A percentile compares a stretch with the other conserved stretches of the same genome.
phyloP scores from a whole-genome alignment of 768 basidiomycete species.

The Auriscalpium orientale region DNA sequence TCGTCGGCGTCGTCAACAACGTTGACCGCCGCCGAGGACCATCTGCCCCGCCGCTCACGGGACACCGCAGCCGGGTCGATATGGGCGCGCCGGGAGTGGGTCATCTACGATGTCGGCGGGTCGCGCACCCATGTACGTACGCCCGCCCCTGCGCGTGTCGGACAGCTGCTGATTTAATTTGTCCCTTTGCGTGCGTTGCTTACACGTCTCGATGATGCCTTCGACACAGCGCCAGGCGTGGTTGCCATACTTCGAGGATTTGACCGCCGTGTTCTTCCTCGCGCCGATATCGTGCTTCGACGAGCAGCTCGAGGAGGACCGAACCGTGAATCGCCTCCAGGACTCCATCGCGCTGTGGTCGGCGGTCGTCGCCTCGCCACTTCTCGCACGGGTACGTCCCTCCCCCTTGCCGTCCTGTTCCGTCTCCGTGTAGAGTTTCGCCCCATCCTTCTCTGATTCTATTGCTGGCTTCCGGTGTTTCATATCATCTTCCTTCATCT shows the following conservation, averaged over 20 bases:
- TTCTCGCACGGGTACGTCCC: constrained; percentile 45
- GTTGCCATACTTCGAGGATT: constrained; percentile 75
- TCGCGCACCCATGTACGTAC: background rate
- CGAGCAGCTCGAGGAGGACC: constrained; percentile 63
- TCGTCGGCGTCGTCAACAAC: no score
- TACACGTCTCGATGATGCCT: background rate
- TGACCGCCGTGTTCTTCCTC: constrained; percentile 73
- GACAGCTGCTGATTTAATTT: no score
- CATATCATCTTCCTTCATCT: no score
- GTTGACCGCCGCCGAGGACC: background rate
- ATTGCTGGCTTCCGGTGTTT: no score
- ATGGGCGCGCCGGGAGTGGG: constrained; percentile 43
- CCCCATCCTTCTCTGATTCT: no score
- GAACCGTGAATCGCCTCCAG: constrained; percentile 61
- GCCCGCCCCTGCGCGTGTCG: no score
- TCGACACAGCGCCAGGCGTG: constrained; percentile 47
- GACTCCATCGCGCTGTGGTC: constrained; percentile 71
- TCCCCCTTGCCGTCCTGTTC: no score
- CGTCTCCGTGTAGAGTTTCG: no score
- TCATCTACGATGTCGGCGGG: constrained; percentile 62
- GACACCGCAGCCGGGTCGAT: background rate
- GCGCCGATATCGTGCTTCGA: constrained; percentile 67
- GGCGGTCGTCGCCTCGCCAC: constrained; percentile 54
- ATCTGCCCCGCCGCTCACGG: background rate
- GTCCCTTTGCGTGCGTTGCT: background rate